These are phyloP conservation scores for Ophiosphaerella korrae DNA, from an alignment of 2,329 filamentous ascomycete genomes.

Conservation along the genomic window DNA sequence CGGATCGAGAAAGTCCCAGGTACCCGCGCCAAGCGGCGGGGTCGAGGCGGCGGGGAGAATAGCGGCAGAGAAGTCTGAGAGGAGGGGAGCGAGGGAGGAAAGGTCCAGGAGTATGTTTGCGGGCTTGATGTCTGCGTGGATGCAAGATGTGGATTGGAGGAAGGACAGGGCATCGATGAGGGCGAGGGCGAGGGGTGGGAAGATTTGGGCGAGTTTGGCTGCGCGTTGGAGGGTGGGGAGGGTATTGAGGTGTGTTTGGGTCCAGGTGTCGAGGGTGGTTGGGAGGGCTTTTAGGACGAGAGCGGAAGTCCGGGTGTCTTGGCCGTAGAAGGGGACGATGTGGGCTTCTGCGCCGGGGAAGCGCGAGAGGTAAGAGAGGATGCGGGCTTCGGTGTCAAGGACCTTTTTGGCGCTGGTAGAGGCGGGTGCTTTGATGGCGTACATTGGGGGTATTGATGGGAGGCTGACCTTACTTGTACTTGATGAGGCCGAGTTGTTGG, in stretches of 20 bases:
- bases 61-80: conserved; percentile 53
- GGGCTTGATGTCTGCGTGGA: conserved; percentile 55
- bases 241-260: conserved; percentile 34
- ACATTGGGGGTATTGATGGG: conserved; percentile 22
- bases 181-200: conserved; percentile 48
- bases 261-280: conserved; percentile 39
- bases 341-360: conserved; percentile 27
- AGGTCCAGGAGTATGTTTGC: conserved; percentile 51
- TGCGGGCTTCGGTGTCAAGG: conserved; percentile 36
- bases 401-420: conserved; percentile 37
- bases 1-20: conserved; percentile 55
- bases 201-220: conserved; percentile 42
- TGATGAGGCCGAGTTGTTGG: conserved; percentile 25
- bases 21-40: conserved; percentile 48
- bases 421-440: conserved; percentile 44
- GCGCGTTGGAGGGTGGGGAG: conserved; percentile 37
- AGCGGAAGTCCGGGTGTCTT: conserved; percentile 34
- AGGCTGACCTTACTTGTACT: conserved; percentile 11
- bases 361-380: conserved; percentile 40
- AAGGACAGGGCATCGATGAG: conserved; percentile 51
- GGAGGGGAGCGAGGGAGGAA: conserved; percentile 35
- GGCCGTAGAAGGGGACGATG: conserved; percentile 42
- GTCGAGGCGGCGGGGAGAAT: conserved; percentile 18
- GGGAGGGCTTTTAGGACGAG: conserved; percentile 43
- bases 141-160: conserved; percentile 47